Conservation (phyloP, 2,329 filamentous ascomycete species). For the Sarocladiaceae sp. region DNA sequence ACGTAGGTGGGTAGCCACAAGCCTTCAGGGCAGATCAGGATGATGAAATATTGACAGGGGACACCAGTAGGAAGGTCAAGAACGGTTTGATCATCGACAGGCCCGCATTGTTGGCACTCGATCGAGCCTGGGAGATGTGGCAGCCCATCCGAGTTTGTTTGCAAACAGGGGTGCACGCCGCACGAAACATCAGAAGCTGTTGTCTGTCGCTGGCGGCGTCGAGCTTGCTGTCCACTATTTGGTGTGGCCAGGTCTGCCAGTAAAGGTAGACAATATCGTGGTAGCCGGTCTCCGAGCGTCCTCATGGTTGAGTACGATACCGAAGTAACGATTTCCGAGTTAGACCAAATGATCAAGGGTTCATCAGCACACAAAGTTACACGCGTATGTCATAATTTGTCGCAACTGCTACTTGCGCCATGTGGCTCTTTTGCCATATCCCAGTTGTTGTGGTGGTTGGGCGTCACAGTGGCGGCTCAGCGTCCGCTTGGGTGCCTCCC, state of each 20-base stretch:
- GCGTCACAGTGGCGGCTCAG: neutral
- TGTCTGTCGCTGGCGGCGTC: too few species aligned
- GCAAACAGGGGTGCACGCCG: neutral
- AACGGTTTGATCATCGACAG: slow-evolving; percentile 4
- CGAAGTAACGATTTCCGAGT: too few species aligned
- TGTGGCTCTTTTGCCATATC: too few species aligned
- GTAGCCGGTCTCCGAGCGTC: too few species aligned
- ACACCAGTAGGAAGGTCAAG: neutral
- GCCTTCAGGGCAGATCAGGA: neutral
- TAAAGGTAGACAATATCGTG: neutral
- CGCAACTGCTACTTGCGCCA: too few species aligned
- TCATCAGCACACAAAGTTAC: too few species aligned
- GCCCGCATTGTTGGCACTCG: neutral
- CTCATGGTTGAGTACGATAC: too few species aligned
- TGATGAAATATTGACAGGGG: slow-evolving; percentile 6
- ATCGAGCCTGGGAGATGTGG: slow-evolving; percentile 3
- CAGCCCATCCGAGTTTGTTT: neutral
- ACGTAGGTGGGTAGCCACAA: neutral
- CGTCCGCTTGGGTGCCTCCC: neutral
- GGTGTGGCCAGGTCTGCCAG: neutral
- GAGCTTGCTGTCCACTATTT: too few species aligned
- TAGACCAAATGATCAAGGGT: too few species aligned
- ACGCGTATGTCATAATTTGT: too few species aligned
- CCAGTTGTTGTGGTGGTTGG: too few species aligned
- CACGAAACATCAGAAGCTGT: too few species aligned